phyloP scores from a whole-genome alignment of 176 grass and related monocot genomes.

The Triticum aestivum region DNA sequence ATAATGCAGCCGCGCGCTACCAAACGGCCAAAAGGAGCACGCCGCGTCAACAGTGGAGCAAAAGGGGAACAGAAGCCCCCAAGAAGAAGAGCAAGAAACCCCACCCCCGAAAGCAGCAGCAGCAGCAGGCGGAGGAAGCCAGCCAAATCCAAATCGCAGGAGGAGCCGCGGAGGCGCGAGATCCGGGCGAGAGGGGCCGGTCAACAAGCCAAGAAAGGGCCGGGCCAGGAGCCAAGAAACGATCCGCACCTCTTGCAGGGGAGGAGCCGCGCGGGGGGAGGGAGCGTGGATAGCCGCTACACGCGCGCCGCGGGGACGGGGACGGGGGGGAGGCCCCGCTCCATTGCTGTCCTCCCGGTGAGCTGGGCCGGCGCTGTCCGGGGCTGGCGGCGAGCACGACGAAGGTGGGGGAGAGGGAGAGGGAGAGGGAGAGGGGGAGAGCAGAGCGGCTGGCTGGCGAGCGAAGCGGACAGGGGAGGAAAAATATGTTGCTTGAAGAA shows the following conservation, averaged over 20 bases:
- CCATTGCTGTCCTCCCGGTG: constrained; percentile 13
- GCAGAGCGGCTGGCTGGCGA: not conserved
- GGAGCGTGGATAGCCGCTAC: not conserved
- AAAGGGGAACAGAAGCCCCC: not conserved
- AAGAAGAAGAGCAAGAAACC: constrained; percentile 33
- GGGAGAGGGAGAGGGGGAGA: not conserved
- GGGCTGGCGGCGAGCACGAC: constrained; percentile 23
- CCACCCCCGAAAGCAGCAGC: not conserved
- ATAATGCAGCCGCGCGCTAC: constrained; percentile 21
- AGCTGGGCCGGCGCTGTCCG: constrained; percentile 23
- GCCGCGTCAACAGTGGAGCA: no score
- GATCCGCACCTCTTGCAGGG: constrained; percentile 25
- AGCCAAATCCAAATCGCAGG: not conserved
- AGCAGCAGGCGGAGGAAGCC: not conserved
- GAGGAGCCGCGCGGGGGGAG: not conserved
- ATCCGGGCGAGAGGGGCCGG: not conserved
- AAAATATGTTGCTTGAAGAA: not conserved
- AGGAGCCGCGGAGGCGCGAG: not conserved
- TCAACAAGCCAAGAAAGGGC: not conserved
- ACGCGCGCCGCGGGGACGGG: not conserved
- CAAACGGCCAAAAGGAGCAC: not conserved
- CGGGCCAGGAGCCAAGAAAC: not conserved
- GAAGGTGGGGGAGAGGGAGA: no score
- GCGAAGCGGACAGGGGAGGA: not conserved
- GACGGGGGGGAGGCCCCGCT: constrained; percentile 1